Evolutionary conservation across 169 alveolate species (phyloP), one percentile per base, ranked within the genome.

Genomic region (Eimeria tenella): DNA sequence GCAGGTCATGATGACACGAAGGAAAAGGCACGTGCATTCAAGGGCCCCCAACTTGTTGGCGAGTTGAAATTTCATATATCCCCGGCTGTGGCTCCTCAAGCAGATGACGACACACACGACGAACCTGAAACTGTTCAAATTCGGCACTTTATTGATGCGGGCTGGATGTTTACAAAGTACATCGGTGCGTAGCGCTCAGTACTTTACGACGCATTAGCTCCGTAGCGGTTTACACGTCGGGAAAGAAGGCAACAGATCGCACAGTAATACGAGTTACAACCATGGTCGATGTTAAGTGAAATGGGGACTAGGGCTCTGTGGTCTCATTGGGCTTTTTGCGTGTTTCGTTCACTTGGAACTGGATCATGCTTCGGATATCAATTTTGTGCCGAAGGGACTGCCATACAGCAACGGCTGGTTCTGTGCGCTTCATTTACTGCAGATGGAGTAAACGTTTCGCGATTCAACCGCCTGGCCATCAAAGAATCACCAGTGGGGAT

Each of bases 81-180:
- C 13, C 90, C 90, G 3, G 74, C 31, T 3, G 90, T 82, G 19
- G 63, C 90, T 23, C 49, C 90, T 71, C 90, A 58, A 17, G 52
- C 90, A 58, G 50, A 82, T 7, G 90, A 58, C 4, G 68, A 31
- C 15, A 31, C 71, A 13, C 21, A n/a, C 0, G 74, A 50, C 60
- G 90, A 82, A 58, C 90, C 90, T 3, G 90, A 82, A 31, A 9
- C 71, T 50, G 56, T 82, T 58, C 90, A 82, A 82, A 82, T 82
- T 58, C 90, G 90, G 8, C 90, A 82, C 23, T 82, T 82, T 31
- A 82, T 82, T 58, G 75, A 82, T 58, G 90, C 90, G 4, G 90
- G 90, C 50, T 82, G 90, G 90, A 82, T 82, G 17, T 82, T 55
- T 25, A 82, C 74, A 23, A 71, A 74, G 25, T 49, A 82, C 23